Evolutionary conservation across 768 basidiomycete species (phyloP), one percentile per base, ranked within the genome.

Genomic region (Nevesoporus exiguus): DNA sequence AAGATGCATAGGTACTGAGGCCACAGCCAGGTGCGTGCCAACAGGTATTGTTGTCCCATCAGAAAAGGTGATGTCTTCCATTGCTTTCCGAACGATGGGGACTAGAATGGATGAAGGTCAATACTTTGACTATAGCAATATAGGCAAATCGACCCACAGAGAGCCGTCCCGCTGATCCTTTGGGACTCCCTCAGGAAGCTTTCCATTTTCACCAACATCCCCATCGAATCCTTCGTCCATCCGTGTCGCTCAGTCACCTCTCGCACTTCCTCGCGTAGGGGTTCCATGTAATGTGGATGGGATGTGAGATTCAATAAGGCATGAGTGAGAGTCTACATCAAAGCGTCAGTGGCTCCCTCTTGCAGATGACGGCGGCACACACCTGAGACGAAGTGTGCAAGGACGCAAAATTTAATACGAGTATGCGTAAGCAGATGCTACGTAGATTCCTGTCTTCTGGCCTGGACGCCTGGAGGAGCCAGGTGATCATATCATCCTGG

Each of bases 171-270:
- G 7, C 68, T 71, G 13, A 70, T 27, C 29, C 77, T 68, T 56
- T 73, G 69, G 3, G 72, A 71, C 55, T 77, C 77, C 47, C 71
- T 73, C 49, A 79, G 47, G 58, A 79, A 77, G 47, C 76, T 78
- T 50, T 78, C 76, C 51, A 76, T 60, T 59, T 72, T 71, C 54
- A 67, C 63, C 59, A 75, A 54, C 55, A 63, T 69, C 8, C 54
- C 62, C 61, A 77, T 66, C 13, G 66, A 65, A 25, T 57, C 54
- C 56, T 71, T 73, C 3, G 61, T 63, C 67, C 70, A 76, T 30
- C 64, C 73, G n/a, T 73, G 57, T 31, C 60, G 57, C 13, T 56
- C 48, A 24, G 74, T 55, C 8, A 73, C 66, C 10, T 52, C 58
- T 51, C 67, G 72, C 22, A 68, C 66, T 56, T 80, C 79, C 31